Evolutionary conservation across 768 basidiomycete species (phyloP).

Genomic region (Rhizopogon vinicolor): DNA sequence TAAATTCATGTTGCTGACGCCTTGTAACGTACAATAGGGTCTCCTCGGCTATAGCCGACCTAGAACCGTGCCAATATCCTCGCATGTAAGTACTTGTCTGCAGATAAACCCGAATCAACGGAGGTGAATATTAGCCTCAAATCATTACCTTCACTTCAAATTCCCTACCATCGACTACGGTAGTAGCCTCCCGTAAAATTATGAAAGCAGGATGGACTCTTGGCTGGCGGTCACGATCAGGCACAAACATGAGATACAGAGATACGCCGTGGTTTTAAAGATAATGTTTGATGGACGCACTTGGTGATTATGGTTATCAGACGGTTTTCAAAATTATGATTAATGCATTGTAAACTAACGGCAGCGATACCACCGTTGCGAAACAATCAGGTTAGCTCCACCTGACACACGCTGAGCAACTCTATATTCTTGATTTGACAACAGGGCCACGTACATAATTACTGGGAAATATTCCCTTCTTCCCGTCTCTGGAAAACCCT

Average conservation of each 20-base stretch:
- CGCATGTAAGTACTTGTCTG: background rate
- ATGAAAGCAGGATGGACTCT: background rate
- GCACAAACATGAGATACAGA: background rate
- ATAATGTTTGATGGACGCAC: too few species aligned
- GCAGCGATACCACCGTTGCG: constrained; percentile 1
- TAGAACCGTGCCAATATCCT: background rate
- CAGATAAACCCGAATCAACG: background rate
- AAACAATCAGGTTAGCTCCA: constrained; percentile 39
- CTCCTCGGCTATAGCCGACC: constrained; percentile 6
- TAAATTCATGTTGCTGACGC: constrained; percentile 10
- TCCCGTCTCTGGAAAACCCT: constrained; percentile 59
- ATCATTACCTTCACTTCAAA: background rate
- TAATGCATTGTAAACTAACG: constrained; percentile 5
- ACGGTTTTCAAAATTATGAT: background rate
- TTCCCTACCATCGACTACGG: background rate
- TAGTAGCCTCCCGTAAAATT: background rate
- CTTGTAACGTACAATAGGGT: constrained; percentile 24
- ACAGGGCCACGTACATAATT: constrained; percentile 64
- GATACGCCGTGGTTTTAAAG: too few species aligned
- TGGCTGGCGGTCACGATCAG: background rate
- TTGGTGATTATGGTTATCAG: background rate
- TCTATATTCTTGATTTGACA: constrained; percentile 9
- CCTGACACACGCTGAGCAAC: constrained; percentile 33
- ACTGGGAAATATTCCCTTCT: constrained; percentile 81
- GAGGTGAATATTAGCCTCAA: background rate